Evolutionary conservation across 2,329 filamentous ascomycete genomes (phyloP).

Genomic region (Paraconiothyrium sp.): DNA sequence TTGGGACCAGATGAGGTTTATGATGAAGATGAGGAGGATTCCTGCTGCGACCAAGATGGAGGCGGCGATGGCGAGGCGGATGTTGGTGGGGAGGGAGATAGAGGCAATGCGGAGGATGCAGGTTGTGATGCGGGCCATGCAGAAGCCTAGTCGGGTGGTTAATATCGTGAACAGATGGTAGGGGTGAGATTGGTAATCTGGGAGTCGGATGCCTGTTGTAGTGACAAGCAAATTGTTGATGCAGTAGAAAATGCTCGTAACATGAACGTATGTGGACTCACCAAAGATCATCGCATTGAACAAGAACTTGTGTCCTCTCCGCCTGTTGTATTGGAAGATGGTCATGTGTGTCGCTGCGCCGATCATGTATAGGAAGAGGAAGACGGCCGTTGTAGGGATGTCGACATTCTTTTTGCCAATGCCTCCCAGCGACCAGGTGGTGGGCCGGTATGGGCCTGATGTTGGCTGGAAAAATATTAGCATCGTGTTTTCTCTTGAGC

Average conservation of each 20-base stretch:
- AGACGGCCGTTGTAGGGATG: conserved; percentile 53
- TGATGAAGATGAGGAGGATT: conserved; percentile 76
- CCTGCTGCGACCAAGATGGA: conserved; percentile 77
- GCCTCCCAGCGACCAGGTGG: conserved; percentile 50
- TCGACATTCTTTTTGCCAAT: conserved; percentile 48
- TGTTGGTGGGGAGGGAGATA: conserved; percentile 48
- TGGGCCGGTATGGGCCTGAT: conserved; percentile 42
- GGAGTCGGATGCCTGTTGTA: not conserved
- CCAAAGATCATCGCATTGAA: conserved; percentile 52
- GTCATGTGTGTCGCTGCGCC: conserved; percentile 54
- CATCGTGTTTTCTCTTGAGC: not conserved
- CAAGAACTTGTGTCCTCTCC: conserved; percentile 53
- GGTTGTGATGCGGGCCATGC: conserved; percentile 54
- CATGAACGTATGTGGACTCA: conserved; percentile 23
- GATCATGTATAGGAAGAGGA: conserved; percentile 53
- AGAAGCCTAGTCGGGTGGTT: conserved; percentile 46
- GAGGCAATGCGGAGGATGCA: conserved; percentile 49
- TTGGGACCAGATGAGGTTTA: conserved; percentile 81
- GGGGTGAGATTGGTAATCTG: not conserved
- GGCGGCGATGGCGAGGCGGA: conserved; percentile 65
- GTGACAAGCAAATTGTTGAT: no score
- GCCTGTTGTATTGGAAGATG: conserved; percentile 52
- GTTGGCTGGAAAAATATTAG: conserved; percentile 27
- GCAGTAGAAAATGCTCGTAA: no score
- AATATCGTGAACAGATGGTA: not conserved